Evolutionary conservation across 164 flowering plant genomes (phyloP), one percentile per base, ranked within the genome.

Genomic region (Vitis amurensis): DNA sequence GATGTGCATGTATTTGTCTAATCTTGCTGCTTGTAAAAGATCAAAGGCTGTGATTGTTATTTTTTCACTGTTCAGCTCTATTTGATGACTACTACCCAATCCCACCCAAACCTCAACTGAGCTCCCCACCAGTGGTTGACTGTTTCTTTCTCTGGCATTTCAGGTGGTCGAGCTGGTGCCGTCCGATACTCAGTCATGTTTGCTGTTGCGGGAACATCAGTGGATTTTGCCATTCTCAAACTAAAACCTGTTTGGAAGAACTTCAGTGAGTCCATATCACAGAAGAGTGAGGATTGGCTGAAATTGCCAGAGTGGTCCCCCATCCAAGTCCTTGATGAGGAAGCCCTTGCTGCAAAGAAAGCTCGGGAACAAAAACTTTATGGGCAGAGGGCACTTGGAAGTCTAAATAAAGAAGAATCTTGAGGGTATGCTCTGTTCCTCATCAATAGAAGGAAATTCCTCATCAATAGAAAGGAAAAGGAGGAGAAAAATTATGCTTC

Each of bases 241-340:
- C 64, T 86, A 50, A 76, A 73, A 75, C 86, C 89, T 49, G 17
- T 63, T 27, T 13, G 83, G 27, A 75, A 74, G 68, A 69, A 70
- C 63, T 80, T 78, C 49, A 49, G 55, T 9, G 80, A 85, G 47
- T 71, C 81, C 16, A 12, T 67, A 11, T 52, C 30, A 15, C 53
- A 72, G 31, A 81, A 79, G 69, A 73, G 69, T 23, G 66, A 57
- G 68, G 69, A 60, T 55, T 79, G 82, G 86, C 72, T 87, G 66
- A 85, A 73, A 73, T 71, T 85, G 78, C 98, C 97, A 0, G 97
- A 89, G 59, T 94, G 98, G 98, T 90, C 87, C 13, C 98, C 99
- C 7, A 96, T 96, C 67, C 91, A 81, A 89, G 76, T 92, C 14
- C 93, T 89, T 49, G 93, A 91, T 50, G 97, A 94, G 69, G 98